Base-by-base conservation (phyloP, 179 eudicot species). In the Silene vulgaris region DNA sequence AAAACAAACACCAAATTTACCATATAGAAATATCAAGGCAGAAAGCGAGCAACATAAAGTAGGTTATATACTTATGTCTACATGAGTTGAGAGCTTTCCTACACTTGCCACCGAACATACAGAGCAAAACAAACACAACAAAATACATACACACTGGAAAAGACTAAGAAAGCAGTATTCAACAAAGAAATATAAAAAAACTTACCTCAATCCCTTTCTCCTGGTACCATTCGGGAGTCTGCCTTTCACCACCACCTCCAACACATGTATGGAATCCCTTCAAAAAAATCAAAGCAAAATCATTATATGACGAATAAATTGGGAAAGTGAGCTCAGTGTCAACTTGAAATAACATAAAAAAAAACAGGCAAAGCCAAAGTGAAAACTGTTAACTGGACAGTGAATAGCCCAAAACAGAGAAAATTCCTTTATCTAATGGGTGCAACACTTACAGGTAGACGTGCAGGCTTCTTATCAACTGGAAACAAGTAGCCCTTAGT, bases 191-290 rank as follows among this genome's bases (percentile, higher is more conserved):
- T 28, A 67, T 26, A 30, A 26, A 26, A 7, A 8, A 43, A 5
- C 5, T 50, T 87, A 96, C 99, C 97, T 96, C 99, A 83, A 96
- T 96, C 28, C 99, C 99, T 76, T 96, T 88, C 82, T 96, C 93
- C 69, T 89, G 86, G 81, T 96, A 96, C 99, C 99, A 96, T 43
- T 96, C 97, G 23, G 97, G 96, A 80, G 99, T 96, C 83, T 96
- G 97, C 81, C 97, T 93, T 84, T 96, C 97, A 63, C 99, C 99
- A 77, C 99, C 97, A 63, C 92, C 80, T 57, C 99, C 99, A 80
- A 96, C 99, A 85, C 99, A 96, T 40, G 99, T 96, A 81, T 93
- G 96, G 64, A 93, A 93, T 21, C 98, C 98, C 98, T 93, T 70
- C 32, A 74, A 74, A 48, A 12, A 79, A 5, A 48, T 45, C 5